Evolutionary conservation across 495 filamentous ascomycete species (phyloP).

Genomic region (Collariella sp.): DNA sequence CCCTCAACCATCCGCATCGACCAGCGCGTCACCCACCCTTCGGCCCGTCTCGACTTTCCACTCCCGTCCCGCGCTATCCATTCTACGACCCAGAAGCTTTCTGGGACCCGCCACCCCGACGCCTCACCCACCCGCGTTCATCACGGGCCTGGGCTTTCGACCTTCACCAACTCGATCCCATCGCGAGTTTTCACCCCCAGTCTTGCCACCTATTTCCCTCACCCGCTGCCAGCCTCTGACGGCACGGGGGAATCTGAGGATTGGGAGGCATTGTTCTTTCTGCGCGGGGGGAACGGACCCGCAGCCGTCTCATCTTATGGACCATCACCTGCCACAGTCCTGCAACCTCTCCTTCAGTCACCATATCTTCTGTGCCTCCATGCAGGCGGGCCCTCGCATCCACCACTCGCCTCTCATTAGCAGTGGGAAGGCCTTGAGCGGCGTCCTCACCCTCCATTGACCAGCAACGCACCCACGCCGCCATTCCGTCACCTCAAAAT

Average conservation of each 20-base stretch:
- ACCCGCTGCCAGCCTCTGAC: neutral
- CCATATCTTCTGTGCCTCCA: slow-evolving; percentile 4
- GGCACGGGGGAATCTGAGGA: slow-evolving; percentile 1
- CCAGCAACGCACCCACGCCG: neutral
- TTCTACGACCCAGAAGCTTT: slow-evolving; percentile 7
- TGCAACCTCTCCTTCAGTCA: slow-evolving; percentile 1
- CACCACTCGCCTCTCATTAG: neutral
- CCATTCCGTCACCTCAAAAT: neutral
- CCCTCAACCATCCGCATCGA: neutral
- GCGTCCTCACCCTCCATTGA: slow-evolving; percentile 4
- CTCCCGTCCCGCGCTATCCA: neutral
- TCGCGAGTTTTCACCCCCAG: neutral
- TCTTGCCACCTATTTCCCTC: neutral
- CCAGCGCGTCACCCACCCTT: neutral
- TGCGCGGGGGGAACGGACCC: slow-evolving; percentile 22
- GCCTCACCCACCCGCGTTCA: slow-evolving; percentile 4
- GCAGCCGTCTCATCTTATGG: slow-evolving; percentile 25
- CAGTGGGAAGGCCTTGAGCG: slow-evolving; percentile 7
- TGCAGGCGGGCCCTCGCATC: slow-evolving; percentile 7
- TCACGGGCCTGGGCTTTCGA: slow-evolving; percentile 4
- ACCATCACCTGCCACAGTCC: slow-evolving; percentile 19
- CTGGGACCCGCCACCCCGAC: slow-evolving; percentile 7
- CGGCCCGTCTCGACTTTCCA: neutral
- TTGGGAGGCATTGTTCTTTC: neutral
- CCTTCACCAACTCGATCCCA: neutral